These are phyloP conservation scores for Incumbomyces delicatus DNA, from an alignment of 2,329 filamentous ascomycete genomes.

Conservation along the genomic window DNA sequence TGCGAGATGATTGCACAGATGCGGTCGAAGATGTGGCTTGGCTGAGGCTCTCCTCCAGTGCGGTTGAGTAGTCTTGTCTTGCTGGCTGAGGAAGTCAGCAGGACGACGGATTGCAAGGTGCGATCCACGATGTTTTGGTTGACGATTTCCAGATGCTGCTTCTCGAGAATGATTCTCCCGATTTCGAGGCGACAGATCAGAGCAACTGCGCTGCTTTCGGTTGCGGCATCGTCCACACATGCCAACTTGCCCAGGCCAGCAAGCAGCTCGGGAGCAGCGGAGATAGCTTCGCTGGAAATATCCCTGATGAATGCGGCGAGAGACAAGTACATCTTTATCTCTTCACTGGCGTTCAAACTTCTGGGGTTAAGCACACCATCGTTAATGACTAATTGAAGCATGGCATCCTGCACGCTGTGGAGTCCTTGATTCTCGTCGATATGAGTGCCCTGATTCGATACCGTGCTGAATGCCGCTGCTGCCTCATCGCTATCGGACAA, in stretches of 20 bases:
- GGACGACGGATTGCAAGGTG: conserved; percentile 30
- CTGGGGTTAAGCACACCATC: not conserved
- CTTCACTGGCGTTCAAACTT: too few species aligned
- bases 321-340: not conserved
- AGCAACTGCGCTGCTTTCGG: not conserved
- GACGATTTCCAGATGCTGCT: conserved; percentile 30
- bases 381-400: too few species aligned
- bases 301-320: not conserved
- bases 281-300: not conserved
- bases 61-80: conserved; percentile 1
- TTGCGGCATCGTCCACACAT: conserved; percentile 22
- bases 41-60: not conserved
- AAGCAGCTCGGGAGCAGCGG: conserved; percentile 2
- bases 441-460: too few species aligned
- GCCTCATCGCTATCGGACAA: too few species aligned
- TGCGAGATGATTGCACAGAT: conserved; percentile 45
- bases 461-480: too few species aligned
- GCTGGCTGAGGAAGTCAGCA: conserved; percentile 28
- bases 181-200: conserved; percentile 29
- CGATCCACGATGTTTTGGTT: conserved; percentile 38
- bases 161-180: conserved; percentile 30
- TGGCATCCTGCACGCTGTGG: too few species aligned
- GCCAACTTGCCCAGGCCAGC: conserved; percentile 25
- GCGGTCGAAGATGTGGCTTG: conserved; percentile 40
- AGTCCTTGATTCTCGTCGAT: too few species aligned